A percentile compares a stretch with the other conserved stretches of the same genome.
phyloP scores from a whole-genome alignment of 345 rosid species.

The Stellera chamaejasme region DNA sequence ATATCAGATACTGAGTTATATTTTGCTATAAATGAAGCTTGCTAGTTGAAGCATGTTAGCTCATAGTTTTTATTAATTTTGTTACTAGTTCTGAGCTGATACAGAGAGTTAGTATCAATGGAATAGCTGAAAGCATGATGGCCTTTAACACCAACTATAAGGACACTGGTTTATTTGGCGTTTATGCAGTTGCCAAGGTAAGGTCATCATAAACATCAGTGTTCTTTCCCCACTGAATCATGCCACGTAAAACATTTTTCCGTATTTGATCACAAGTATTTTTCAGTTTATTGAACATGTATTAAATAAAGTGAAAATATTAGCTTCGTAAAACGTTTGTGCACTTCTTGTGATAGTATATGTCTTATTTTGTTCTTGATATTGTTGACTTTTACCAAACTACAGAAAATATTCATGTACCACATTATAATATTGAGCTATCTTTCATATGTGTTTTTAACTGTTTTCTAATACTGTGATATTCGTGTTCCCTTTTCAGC shows the following conservation, averaged over 20 bases:
- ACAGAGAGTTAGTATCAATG: conserved; percentile 79
- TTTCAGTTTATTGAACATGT: background rate
- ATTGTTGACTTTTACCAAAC: background rate
- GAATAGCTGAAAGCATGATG: conserved; percentile 95
- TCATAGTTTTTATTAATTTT: conserved; percentile 18
- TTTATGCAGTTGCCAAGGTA: conserved; percentile 98
- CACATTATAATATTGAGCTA: no score
- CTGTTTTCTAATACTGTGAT: no score
- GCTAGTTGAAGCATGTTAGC: background rate
- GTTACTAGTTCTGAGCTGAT: conserved; percentile 72
- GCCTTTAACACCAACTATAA: conserved; percentile 98
- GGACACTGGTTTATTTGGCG: conserved; percentile 96
- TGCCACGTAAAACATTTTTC: no score
- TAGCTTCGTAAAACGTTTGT: background rate
- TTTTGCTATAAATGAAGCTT: background rate
- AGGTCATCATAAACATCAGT: background rate
- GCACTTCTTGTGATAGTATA: background rate
- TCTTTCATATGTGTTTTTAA: no score
- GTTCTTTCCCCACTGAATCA: no score
- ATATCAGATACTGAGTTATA: background rate
- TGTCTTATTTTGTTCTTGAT: background rate
- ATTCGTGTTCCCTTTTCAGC: conserved; percentile 28
- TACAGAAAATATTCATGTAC: background rate
- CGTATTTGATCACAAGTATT: background rate
- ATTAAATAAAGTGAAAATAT: background rate